A percentile compares a stretch with the other conserved stretches of the same genome.
phyloP scores from a whole-genome alignment of 768 basidiomycete genomes.

The Hypholoma sublateritium region DNA sequence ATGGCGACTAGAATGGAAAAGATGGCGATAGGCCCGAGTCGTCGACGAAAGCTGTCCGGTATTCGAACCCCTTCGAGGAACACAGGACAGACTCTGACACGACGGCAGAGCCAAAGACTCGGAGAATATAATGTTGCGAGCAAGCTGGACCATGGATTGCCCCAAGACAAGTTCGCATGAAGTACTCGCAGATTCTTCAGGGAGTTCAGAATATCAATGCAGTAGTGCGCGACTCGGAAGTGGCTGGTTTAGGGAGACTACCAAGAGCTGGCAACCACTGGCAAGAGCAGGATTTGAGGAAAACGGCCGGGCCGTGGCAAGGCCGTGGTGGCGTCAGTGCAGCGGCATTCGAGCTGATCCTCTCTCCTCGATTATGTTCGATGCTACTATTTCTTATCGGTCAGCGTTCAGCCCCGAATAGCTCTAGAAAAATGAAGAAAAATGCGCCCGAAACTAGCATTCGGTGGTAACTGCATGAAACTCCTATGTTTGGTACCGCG shows the following conservation, averaged over 20 bases:
- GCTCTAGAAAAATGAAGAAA: neutral
- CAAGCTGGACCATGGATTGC: conserved; percentile 98
- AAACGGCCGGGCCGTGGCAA: no score
- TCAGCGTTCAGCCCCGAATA: no score
- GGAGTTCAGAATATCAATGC: conserved; percentile 60
- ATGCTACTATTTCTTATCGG: no score
- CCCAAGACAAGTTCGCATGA: conserved; percentile 93
- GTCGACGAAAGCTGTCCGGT: conserved; percentile 92
- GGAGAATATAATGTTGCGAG: conserved; percentile 94
- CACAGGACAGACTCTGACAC: conserved; percentile 94
- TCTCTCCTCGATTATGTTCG: neutral
- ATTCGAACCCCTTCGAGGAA: conserved; percentile 74
- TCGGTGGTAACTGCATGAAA: no score
- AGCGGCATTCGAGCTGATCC: no score
- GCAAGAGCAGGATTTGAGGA: neutral
- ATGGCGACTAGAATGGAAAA: conserved; percentile 95
- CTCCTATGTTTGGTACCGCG: conserved; percentile 83
- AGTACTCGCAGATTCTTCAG: conserved; percentile 89
- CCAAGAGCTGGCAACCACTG: no score
- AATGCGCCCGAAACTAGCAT: conserved; percentile 11
- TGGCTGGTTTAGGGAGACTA: no score
- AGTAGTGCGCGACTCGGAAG: conserved; percentile 1
- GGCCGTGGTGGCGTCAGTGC: no score
- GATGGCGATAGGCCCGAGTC: conserved; percentile 90
- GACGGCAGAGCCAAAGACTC: conserved; percentile 89